Evolutionary conservation across 2,329 filamentous ascomycete genomes (phyloP).

Genomic region (Penicillium sp.): DNA sequence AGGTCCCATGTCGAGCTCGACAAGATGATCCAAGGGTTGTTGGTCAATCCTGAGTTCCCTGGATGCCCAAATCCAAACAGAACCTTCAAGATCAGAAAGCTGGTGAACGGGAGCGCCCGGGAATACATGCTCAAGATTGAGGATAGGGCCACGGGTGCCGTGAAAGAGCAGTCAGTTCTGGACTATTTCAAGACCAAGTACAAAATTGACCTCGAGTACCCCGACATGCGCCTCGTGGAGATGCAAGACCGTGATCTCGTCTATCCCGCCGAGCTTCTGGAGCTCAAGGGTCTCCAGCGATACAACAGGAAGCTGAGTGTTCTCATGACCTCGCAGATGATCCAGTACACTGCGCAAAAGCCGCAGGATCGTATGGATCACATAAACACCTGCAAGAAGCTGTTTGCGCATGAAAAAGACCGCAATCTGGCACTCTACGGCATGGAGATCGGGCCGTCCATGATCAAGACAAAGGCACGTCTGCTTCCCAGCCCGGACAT

Average conservation of each 20-base stretch:
- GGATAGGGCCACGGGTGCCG: slow-evolving; percentile 47
- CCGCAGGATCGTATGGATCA: slow-evolving; percentile 71
- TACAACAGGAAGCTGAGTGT: slow-evolving; percentile 66
- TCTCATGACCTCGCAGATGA: slow-evolving; percentile 79
- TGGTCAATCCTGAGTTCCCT: slow-evolving; percentile 46
- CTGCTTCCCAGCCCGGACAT: slow-evolving; percentile 75
- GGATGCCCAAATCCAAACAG: slow-evolving; percentile 44
- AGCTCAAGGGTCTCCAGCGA: slow-evolving; percentile 61
- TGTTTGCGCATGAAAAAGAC: slow-evolving; percentile 73
- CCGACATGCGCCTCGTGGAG: slow-evolving; percentile 61
- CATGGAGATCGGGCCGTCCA: slow-evolving; percentile 68
- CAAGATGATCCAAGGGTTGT: slow-evolving; percentile 43
- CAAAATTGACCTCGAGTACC: slow-evolving; percentile 53
- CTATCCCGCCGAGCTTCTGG: slow-evolving; percentile 63
- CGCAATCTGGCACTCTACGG: slow-evolving; percentile 75
- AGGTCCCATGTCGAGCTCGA: not conserved
- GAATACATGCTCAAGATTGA: slow-evolving; percentile 52
- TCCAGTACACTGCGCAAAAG: slow-evolving; percentile 85
- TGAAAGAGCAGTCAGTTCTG: slow-evolving; percentile 62
- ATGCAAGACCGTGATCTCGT: slow-evolving; percentile 59
- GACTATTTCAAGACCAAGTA: slow-evolving; percentile 63
- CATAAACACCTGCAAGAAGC: slow-evolving; percentile 70
- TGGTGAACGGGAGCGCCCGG: slow-evolving; percentile 52
- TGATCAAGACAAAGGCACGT: slow-evolving; percentile 72
- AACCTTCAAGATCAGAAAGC: slow-evolving; percentile 58